Percentiles rank a stretch among this genome's conserved stretches.
Conservation (phyloP, 2,329 filamentous ascomycete genomes). For the Colletotrichum sp. region DNA sequence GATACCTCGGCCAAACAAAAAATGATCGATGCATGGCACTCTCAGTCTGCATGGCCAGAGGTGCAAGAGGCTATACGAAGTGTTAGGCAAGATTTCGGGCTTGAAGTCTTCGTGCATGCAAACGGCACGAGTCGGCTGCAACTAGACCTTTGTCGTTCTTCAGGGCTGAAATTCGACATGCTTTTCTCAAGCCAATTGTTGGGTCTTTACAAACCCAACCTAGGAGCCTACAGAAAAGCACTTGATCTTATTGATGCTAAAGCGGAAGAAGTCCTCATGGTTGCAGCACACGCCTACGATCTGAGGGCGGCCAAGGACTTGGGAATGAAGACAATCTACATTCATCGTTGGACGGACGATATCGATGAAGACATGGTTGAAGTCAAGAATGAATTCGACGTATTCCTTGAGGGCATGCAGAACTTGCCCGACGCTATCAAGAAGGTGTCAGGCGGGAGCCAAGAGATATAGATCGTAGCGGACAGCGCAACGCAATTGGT, state of each 20-base stretch:
- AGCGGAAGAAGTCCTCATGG: constrained; percentile 54
- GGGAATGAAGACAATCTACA: constrained; percentile 57
- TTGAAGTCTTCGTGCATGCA: constrained; percentile 55
- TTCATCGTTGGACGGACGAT: constrained; percentile 60
- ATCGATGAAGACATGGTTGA: constrained; percentile 47
- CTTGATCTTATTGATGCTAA: constrained; percentile 47
- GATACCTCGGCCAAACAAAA: constrained; percentile 16
- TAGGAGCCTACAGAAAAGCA: constrained; percentile 49
- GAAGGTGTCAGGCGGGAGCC: neutral
- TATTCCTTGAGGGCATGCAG: constrained; percentile 29
- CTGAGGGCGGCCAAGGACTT: constrained; percentile 49
- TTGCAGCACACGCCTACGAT: constrained; percentile 62
- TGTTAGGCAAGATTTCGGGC: constrained; percentile 38
- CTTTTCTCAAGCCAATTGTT: constrained; percentile 58
- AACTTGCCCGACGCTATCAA: constrained; percentile 14
- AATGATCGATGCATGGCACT: constrained; percentile 50
- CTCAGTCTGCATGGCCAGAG: constrained; percentile 56
- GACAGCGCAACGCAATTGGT: neutral
- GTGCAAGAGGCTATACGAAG: constrained; percentile 44
- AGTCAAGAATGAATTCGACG: constrained; percentile 44
- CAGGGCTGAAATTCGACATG: constrained; percentile 53
- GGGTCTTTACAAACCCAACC: constrained; percentile 52
- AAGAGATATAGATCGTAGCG: neutral
- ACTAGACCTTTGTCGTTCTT: constrained; percentile 53
- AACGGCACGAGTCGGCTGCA: constrained; percentile 62